Evolutionary conservation across 768 basidiomycete species (phyloP), one percentile per base, ranked within the genome.

Genomic region (Rhizopogon vulgaris): DNA sequence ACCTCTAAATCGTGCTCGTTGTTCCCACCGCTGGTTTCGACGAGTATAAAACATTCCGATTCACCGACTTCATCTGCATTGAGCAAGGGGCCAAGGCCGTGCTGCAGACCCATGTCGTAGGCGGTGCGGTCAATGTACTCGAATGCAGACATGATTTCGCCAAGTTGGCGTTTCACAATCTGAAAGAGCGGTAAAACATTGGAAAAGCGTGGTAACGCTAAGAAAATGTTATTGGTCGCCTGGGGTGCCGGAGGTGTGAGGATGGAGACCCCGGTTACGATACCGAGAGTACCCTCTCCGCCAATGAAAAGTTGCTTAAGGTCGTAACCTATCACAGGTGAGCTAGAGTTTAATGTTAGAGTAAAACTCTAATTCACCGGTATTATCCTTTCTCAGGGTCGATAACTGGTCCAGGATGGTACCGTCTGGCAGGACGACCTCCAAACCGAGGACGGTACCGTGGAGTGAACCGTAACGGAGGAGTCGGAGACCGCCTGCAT

Each of bases 271-370:
- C 81, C 96, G 10, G 96, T 99, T 54, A 99, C 84, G 51, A 99
- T 76, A 41, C 96, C 96, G 22, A 99, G 84, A 0, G 95, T 97
- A 48, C 96, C 96, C 66, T 99, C 96, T 6, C 90, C 85, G 11
- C 96, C 96, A 58, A 99, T 96, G 71, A 98, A 99, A 15, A 99
- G 79, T 63, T 99, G 96, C 69, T 99, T 98, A 41, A 99, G 76
- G 68, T 99, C 96, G 65, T 96, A 97, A 11, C 96, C 95, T 93
- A 59, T 37, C 22, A n/a, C 15, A 38, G 22, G 41, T 25, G 6
- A 42, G 30, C 37, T 25, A 27, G 15, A 17, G 14, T 36, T 11
- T 37, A 25, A 38, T 43, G 41, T 43, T 39, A 54, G 28, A 1
- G 15, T 45, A 18, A 42, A 49, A 36, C 36, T 10, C 36, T 49